phyloP scores from a whole-genome alignment of 225 moss, liverwort and hornwort genomes.

The Bryoerythrophyllum caledonicum region DNA sequence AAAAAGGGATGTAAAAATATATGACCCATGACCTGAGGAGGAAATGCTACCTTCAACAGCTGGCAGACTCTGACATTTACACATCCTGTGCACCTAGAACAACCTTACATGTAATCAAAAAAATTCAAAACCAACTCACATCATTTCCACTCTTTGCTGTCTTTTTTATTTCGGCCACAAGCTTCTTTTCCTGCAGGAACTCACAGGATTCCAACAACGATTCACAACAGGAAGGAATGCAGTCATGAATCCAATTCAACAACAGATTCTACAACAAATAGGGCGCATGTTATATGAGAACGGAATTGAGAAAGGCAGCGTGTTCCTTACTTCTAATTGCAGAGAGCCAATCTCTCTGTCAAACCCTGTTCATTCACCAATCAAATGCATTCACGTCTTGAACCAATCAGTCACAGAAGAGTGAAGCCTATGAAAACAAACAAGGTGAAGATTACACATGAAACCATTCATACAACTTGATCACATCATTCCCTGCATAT shows the following conservation, averaged over 20 bases:
- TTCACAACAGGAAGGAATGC: not conserved
- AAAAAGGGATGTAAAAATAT: slow-evolving; percentile 4
- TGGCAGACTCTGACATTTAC: not conserved
- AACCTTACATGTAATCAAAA: not conserved
- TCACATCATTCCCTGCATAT: not conserved
- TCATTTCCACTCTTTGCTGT: slow-evolving; percentile 95
- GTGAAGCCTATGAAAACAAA: not conserved
- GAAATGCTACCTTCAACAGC: not conserved
- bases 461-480: slow-evolving; percentile 6
- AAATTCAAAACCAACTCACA: slow-evolving; percentile 37
- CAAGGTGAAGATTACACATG: not conserved
- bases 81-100: not conserved
- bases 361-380: slow-evolving; percentile 53
- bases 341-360: slow-evolving; percentile 94
- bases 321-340: slow-evolving; percentile 75
- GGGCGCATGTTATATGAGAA: not conserved
- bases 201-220: slow-evolving; percentile 6
- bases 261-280: not conserved
- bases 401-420: too few species aligned
- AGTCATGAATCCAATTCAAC: not conserved
- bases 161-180: slow-evolving; percentile 98
- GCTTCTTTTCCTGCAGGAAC: slow-evolving; percentile 93
- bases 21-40: not conserved
- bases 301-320: slow-evolving; percentile 4
- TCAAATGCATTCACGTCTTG: too few species aligned